Conservation (phyloP, 148 eudicot genomes). For the Diospyros kaki region DNA sequence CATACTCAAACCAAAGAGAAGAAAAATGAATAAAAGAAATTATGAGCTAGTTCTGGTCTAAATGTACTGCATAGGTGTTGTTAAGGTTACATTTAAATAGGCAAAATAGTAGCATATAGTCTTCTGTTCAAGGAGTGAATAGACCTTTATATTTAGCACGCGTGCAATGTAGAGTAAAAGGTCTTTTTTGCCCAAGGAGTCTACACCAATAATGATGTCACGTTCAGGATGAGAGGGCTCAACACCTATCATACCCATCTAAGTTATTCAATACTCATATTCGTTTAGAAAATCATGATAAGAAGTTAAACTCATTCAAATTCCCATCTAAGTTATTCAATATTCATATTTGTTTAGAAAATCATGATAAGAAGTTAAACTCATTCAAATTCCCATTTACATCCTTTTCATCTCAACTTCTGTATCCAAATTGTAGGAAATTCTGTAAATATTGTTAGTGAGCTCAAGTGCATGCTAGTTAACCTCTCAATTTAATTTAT, state of each 20-base stretch:
- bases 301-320: no score
- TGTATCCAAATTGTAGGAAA: no score
- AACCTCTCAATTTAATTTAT: neutral
- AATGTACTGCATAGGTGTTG: neutral
- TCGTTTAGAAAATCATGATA: no score
- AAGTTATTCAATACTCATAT: no score
- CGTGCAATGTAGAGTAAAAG: conserved; percentile 56
- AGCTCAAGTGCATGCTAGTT: no score
- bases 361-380: neutral
- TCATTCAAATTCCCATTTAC: neutral
- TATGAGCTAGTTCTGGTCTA: neutral
- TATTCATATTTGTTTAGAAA: no score
- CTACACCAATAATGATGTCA: conserved; percentile 58
- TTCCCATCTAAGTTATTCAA: no score
- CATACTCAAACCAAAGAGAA: neutral
- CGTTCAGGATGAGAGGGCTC: conserved; percentile 59
- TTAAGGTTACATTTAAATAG: neutral
- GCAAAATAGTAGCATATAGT: neutral
- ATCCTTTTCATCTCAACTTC: no score
- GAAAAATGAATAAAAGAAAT: no score
- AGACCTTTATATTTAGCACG: conserved; percentile 57
- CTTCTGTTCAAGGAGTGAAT: neutral
- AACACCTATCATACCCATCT: conserved; percentile 8
- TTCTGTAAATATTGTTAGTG: neutral
- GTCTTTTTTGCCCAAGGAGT: conserved; percentile 80